Percentiles rank a stretch among this genome's conserved stretches.
phyloP scores from a whole-genome alignment of 164 flowering plant species.

The Stephania japonica region DNA sequence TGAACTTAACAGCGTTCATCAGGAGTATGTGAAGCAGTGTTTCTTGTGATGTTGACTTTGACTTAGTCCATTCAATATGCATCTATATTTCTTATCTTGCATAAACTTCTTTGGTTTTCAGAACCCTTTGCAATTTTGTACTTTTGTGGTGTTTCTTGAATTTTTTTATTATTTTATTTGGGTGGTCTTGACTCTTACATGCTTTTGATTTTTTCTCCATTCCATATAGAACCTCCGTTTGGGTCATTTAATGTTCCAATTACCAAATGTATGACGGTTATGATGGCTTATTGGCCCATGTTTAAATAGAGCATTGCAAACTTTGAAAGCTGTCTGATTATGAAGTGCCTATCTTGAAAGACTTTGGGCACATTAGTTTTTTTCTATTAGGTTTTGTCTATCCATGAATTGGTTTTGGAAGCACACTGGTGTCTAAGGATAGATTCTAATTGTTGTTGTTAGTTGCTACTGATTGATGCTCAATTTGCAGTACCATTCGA shows the following conservation, averaged over 20 bases:
- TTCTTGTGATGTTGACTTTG: too few species aligned
- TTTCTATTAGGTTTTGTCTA: neutral
- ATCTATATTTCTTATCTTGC: too few species aligned
- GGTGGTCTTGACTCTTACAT: too few species aligned
- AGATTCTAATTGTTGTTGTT: neutral
- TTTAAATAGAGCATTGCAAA: neutral
- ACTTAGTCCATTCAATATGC: too few species aligned
- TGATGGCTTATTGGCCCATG: neutral
- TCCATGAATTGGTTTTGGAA: neutral
- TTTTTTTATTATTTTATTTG: too few species aligned
- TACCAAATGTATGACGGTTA: neutral
- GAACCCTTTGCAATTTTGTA: too few species aligned
- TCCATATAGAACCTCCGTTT: neutral
- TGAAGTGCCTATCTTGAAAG: neutral
- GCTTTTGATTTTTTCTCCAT: neutral
- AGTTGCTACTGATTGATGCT: neutral
- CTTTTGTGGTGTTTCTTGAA: too few species aligned
- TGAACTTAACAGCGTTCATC: too few species aligned
- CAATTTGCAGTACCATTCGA: constrained; percentile 85
- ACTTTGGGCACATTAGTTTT: neutral
- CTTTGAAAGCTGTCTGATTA: neutral
- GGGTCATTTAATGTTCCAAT: neutral
- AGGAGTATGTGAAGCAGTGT: too few species aligned
- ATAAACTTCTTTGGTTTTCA: too few species aligned
- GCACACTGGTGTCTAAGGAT: neutral